Percentiles rank a stretch among this genome's conserved stretches.
phyloP scores from a whole-genome alignment of 1,284 basidiomycete species.

The Takashimella tepidaria region DNA sequence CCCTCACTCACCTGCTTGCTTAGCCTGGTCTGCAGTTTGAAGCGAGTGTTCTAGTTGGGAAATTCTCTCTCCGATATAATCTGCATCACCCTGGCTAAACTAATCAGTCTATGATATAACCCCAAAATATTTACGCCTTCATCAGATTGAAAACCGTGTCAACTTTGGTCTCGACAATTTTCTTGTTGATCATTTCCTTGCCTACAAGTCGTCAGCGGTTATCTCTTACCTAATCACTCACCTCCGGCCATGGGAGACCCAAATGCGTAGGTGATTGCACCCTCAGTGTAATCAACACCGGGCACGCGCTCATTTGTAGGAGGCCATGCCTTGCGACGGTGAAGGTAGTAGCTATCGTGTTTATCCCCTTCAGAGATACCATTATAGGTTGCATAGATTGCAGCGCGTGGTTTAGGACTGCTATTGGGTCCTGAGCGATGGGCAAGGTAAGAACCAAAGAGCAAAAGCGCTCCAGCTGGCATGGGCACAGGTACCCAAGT shows the following conservation, averaged over 20 bases:
- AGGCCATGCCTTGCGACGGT: constrained; percentile 34
- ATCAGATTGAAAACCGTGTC: constrained; percentile 16
- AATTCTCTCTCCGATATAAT: constrained; percentile 33
- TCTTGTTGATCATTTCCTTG: not conserved
- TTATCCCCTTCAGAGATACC: constrained; percentile 34
- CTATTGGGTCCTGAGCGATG: constrained; percentile 38
- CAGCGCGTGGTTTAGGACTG: constrained; percentile 25
- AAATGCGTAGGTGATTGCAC: constrained; percentile 23
- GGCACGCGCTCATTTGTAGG: constrained; percentile 31
- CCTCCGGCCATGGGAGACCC: constrained; percentile 26
- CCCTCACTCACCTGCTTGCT: not conserved
- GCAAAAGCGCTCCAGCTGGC: constrained; percentile 29
- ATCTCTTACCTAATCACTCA: constrained; percentile 19
- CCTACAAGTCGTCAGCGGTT: constrained; percentile 5
- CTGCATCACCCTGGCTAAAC: constrained; percentile 22
- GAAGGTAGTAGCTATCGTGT: constrained; percentile 36
- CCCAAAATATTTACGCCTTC: constrained; percentile 14
- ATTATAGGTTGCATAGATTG: constrained; percentile 43
- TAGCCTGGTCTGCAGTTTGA: constrained; percentile 30
- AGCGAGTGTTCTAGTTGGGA: constrained; percentile 32
- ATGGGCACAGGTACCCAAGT: constrained; percentile 36
- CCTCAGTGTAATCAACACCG: constrained; percentile 33
- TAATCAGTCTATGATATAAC: constrained; percentile 5
- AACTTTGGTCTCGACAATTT: constrained; percentile 8
- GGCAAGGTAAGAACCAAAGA: constrained; percentile 41